Base-by-base conservation (phyloP, 148 eudicot genomes). In the Rhododendron henanense region DNA sequence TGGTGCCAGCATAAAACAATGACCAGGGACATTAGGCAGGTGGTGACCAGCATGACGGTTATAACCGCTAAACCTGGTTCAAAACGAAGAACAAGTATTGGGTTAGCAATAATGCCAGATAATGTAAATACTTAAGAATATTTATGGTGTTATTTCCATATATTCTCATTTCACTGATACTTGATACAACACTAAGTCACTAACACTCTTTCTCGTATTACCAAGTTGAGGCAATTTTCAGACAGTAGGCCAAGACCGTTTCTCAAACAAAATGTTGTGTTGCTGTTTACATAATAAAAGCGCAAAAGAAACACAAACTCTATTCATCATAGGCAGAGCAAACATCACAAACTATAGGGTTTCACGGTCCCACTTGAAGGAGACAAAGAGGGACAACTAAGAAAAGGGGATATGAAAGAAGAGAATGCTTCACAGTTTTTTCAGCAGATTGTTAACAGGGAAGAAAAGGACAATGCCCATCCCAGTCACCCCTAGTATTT, bases 31-130 rank as follows among this genome's bases (percentile, higher is more conserved):
- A 97, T 97, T 28, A 97, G 93, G 91, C 99, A 97, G 7, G 99
- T 97, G 48, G 99, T 97, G 45, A 97, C 99, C 83, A 97, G 91
- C 99, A 97, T 97, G 25, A 97, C 99, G 0, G 99, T 97, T 81
- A 97, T 97, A 79, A 95, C 98, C 48, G 99, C 99, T 89, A 97
- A 91, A 93, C 99, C 99, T 96, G 91, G 81, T 85, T 45, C 81
- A 79, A 63, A 69, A 44, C 10, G 28, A 86, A 85, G 45, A 53
- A 85, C 67, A 14, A 84, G 37, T 51, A 73, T 73, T 48, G 45
- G 19, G 47, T 73, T 31, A 84, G 53, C 25, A 23, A 53, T 35
- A 65, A 51, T 74, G 33, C 77, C 14, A 39, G n/a, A 39, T 15
- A 53, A 31, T 35, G 3, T n/a, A 37, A 16, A 5, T 3, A 37